Base-by-base conservation (phyloP, 192 early-diverging fungal genomes). In the Geranomyces michiganensis region DNA sequence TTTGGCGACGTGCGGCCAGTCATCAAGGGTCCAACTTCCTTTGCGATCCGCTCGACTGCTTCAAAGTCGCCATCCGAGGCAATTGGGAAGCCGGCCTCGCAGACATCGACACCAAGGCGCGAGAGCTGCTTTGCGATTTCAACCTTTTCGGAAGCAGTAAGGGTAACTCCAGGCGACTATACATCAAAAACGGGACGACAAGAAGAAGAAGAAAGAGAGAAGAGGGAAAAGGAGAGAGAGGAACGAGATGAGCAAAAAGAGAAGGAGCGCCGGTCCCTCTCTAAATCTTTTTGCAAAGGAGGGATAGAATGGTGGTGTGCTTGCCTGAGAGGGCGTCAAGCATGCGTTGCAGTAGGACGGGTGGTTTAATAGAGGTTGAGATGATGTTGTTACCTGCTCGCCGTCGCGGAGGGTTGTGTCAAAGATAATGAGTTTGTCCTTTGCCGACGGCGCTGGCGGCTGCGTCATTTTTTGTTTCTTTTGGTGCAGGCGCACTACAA, bases 391-490 rank as follows among this genome's bases (percentile, higher is more conserved):
- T 81, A 90, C 91, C 88, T 93, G 95, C 78, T 98, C 96, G 58
- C 96, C 96, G 75, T 98, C 96, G 70, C 96, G 90, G 27, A 98
- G 90, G 47, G 94, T 94, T 7, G 96, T 98, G 76, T 98, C 95
- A 73, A 97, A 97, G 68, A 98, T 89, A 70, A 96, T 92, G 5
- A 97, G 85, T 59, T 74, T 67, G 55, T 84, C 33, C 89, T 98
- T 71, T 79, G 95, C 27, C 84, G 86, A 60, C 51, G 51, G n/a
- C 17, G 51, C 51, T 53, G 24, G n/a, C 24, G 51, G n/a, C 31
- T 60, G 58, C 58, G 58, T 60, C 58, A 60, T 60, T 6, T 55
- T 27, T 24, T 24, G 3, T 14, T n/a, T n/a, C n/a, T n/a, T 12
- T 47, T n/a, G 46, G 12, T 47, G 46, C 12, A 47, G 46, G n/a